These are phyloP conservation scores for Elymus sibiricus DNA, from an alignment of 176 grass and related monocot genomes.

Conservation along the genomic window DNA sequence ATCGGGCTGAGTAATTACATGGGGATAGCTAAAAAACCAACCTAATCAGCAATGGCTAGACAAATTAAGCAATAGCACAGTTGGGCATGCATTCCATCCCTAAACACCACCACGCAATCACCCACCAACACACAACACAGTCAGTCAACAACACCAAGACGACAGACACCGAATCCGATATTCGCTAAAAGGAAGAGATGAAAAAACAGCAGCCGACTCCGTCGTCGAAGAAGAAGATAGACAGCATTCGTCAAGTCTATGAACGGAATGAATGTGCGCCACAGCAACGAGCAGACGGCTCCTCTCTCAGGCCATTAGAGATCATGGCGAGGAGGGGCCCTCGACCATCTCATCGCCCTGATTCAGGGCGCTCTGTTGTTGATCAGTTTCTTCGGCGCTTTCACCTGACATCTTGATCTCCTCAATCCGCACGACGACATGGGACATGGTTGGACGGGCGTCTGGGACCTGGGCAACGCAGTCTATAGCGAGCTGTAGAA, in stretches of 20 bases:
- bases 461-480: constrained; percentile 58
- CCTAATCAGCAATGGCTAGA: constrained; percentile 30
- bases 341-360: neutral
- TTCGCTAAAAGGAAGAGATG: constrained; percentile 8
- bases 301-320: constrained; percentile 11
- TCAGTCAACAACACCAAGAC: constrained; percentile 17
- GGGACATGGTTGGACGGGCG: constrained; percentile 51
- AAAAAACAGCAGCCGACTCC: constrained; percentile 20
- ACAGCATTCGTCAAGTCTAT: constrained; percentile 42
- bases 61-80: constrained; percentile 39
- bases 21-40: constrained; percentile 39
- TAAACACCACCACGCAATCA: constrained; percentile 34
- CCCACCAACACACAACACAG: neutral
- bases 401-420: constrained; percentile 53
- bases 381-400: neutral
- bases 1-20: constrained; percentile 42
- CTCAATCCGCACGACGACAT: constrained; percentile 51
- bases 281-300: constrained; percentile 10
- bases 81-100: constrained; percentile 20
- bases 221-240: neutral
- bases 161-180: constrained; percentile 11
- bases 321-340: constrained; percentile 1
- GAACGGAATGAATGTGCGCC: constrained; percentile 30
- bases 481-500: constrained; percentile 74
- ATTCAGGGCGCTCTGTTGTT: constrained; percentile 5